Conservation (phyloP, 164 flowering plant species). For the Magnolia sinica region DNA sequence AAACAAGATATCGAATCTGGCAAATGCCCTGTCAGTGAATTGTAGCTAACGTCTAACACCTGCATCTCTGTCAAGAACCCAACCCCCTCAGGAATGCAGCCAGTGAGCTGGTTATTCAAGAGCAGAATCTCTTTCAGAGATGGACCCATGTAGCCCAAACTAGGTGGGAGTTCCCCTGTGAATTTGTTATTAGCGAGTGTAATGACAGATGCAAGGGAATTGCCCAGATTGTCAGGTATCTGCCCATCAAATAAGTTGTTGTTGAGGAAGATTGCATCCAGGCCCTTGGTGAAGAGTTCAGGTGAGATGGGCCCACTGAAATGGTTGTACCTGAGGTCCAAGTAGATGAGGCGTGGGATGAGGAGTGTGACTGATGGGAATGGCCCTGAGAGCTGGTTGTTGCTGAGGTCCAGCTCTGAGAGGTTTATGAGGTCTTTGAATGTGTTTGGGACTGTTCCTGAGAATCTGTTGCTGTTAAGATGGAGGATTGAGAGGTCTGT, state of each 20-base stretch:
- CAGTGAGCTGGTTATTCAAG: constrained; percentile 74
- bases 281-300: constrained; percentile 54
- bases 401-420: constrained; percentile 81
- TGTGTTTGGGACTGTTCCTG: constrained; percentile 58
- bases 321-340: constrained; percentile 79
- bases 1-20: constrained; percentile 81
- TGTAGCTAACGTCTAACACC: constrained; percentile 79
- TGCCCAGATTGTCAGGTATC: constrained; percentile 66
- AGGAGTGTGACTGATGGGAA: constrained; percentile 51
- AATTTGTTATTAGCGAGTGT: constrained; percentile 82
- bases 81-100: constrained; percentile 85
- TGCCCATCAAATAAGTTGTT: constrained; percentile 69
- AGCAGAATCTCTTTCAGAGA: constrained; percentile 70
- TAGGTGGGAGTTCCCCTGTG: constrained; percentile 60
- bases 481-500: constrained; percentile 64
- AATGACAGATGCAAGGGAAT: constrained; percentile 85
- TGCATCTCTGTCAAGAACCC: constrained; percentile 64
- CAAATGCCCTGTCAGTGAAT: constrained; percentile 72
- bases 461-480: constrained; percentile 80
- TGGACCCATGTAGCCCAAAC: constrained; percentile 63
- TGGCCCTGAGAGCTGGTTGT: constrained; percentile 73
- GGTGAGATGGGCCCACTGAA: constrained; percentile 73
- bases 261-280: constrained; percentile 82
- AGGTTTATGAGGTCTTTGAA: constrained; percentile 48
- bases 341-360: constrained; percentile 63